These are phyloP conservation scores for Triticum aestivum DNA, from an alignment of 176 grass and related monocot genomes.

Conservation along the genomic window IWGSC_CS_RefSeq_v2.1 NC_057798.1:608510651-608511150, in stretches of 20 bases:
- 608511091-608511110: constrained; percentile 44
- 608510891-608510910: constrained; percentile 44
- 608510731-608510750: background rate
- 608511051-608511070: constrained; percentile 30
- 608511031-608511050: constrained; percentile 64
- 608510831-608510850: constrained; percentile 67
- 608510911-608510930: constrained; percentile 58
- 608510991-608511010: constrained; percentile 77
- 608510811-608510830: constrained; percentile 64
- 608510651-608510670: constrained; percentile 51
- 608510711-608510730: constrained; percentile 48
- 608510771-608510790: background rate
- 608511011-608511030: constrained; percentile 56
- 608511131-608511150: constrained; percentile 41
- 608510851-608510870: constrained; percentile 82
- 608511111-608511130: constrained; percentile 13
- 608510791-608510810: background rate
- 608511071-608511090: constrained; percentile 32
- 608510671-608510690: constrained; percentile 99
- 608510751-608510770: background rate
- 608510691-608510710: constrained; percentile 82
- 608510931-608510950: constrained; percentile 40
- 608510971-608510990: constrained; percentile 77
- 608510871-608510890: constrained; percentile 72
- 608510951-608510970: constrained; percentile 50